Conservation (phyloP, 1,139 yeast genomes). For the Debaryomyces singareniensis region DNA sequence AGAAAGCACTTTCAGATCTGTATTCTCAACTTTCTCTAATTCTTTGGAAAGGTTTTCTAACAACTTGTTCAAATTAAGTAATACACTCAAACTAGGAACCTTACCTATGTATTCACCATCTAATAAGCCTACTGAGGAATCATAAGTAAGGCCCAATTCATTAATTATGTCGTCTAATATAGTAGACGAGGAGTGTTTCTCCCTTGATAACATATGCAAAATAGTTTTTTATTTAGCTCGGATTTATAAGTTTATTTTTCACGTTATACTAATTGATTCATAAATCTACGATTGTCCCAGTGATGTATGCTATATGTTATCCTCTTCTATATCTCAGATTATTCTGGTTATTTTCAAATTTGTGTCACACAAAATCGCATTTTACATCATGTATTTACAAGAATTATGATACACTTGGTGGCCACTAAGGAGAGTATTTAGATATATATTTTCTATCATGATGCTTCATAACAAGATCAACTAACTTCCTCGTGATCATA, state of each 20-base stretch:
- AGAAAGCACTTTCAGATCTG: slow-evolving; percentile 36
- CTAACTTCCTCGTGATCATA: slow-evolving; percentile 25
- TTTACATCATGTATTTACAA: too few relatives aligned
- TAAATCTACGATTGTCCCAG: too few relatives aligned
- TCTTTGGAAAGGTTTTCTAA: slow-evolving; percentile 45
- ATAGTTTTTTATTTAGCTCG: too few relatives aligned
- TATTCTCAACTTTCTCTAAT: slow-evolving; percentile 38
- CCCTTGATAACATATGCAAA: slow-evolving; percentile 10
- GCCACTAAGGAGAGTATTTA: neutral
- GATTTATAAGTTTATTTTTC: too few relatives aligned
- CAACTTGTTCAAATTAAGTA: slow-evolving; percentile 41
- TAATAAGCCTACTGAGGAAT: slow-evolving; percentile 51
- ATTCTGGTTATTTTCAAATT: too few relatives aligned
- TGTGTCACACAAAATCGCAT: too few relatives aligned
- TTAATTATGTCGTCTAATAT: slow-evolving; percentile 47
- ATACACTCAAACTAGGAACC: slow-evolving; percentile 39
- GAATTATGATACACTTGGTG: too few relatives aligned
- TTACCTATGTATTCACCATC: slow-evolving; percentile 51
- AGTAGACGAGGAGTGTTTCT: slow-evolving; percentile 29
- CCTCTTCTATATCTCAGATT: too few relatives aligned
- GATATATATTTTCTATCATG: slow-evolving; percentile 28
- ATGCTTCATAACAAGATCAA: slow-evolving; percentile 24
- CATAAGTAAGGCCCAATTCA: slow-evolving; percentile 50
- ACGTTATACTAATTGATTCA: too few relatives aligned
- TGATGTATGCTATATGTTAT: too few relatives aligned